Evolutionary conservation across 1,284 basidiomycete species (phyloP).

Genomic region (Chiua sp.): DNA sequence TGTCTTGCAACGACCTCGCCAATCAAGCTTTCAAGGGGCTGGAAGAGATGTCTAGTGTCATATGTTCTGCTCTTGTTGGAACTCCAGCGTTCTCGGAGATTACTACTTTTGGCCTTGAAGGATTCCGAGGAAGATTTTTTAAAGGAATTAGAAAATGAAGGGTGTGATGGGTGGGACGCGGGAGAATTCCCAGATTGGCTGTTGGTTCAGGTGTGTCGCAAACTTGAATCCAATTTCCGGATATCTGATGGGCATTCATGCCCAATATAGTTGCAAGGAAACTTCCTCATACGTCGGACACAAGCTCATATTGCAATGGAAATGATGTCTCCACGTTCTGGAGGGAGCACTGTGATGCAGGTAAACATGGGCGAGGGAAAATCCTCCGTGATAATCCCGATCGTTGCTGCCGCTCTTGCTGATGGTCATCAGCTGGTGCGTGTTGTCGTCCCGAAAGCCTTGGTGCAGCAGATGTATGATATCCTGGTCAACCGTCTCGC

Average conservation of each 20-base stretch:
- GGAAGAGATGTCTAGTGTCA: constrained; percentile 31
- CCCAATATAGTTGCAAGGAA: constrained; percentile 49
- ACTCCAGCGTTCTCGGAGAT: constrained; percentile 34
- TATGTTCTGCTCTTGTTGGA: constrained; percentile 35
- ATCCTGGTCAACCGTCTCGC: constrained; percentile 47
- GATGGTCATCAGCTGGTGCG: constrained; percentile 49
- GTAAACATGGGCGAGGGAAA: constrained; percentile 66
- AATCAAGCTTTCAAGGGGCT: constrained; percentile 13
- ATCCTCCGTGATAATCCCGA: constrained; percentile 56
- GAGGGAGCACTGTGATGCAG: constrained; percentile 45
- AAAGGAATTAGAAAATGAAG: constrained; percentile 20
- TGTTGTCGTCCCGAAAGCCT: constrained; percentile 51
- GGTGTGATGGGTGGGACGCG: constrained; percentile 18
- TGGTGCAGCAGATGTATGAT: constrained; percentile 50
- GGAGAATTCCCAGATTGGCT: constrained; percentile 45
- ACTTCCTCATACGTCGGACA: constrained; percentile 44
- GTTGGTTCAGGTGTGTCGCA: constrained; percentile 44
- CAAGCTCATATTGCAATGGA: constrained; percentile 46
- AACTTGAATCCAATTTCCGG: no score
- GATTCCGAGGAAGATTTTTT: not conserved
- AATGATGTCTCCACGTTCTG: constrained; percentile 48
- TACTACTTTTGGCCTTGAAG: not conserved
- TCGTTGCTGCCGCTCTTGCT: constrained; percentile 47
- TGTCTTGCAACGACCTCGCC: constrained; percentile 22
- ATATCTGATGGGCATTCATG: not conserved